Percentiles rank a stretch among this genome's conserved stretches.
Evolutionary conservation across 106 monocot genomes (phyloP).

Genomic region (Vanilla planifolia): DNA sequence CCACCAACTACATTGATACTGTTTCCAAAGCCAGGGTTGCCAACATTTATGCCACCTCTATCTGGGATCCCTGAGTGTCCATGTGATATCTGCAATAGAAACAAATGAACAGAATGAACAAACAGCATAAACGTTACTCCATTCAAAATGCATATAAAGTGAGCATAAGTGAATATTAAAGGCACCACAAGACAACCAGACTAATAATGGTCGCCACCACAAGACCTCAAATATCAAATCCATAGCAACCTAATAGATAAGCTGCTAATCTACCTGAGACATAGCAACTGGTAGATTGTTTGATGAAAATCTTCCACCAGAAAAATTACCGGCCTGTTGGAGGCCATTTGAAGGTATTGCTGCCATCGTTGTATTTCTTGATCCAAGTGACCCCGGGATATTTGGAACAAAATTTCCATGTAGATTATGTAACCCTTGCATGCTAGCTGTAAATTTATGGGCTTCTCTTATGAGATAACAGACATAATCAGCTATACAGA

Average conservation of each 20-base stretch:
- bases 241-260: no score
- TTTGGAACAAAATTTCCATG: constrained; percentile 67
- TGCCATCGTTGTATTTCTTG: constrained; percentile 56
- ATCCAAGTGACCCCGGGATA: constrained; percentile 63
- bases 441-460: constrained; percentile 18
- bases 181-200: not conserved
- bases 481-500: not conserved
- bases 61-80: constrained; percentile 70
- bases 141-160: not conserved
- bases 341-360: constrained; percentile 64
- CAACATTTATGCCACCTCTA: constrained; percentile 53
- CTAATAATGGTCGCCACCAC: no score
- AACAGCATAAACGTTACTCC: no score
- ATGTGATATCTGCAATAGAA: constrained; percentile 53
- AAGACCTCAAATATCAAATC: no score
- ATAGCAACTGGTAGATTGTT: constrained; percentile 68
- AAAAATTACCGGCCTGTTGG: constrained; percentile 71
- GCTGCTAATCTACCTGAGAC: constrained; percentile 51
- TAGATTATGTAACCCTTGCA: constrained; percentile 79
- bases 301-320: constrained; percentile 64
- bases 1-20: constrained; percentile 78
- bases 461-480: no score
- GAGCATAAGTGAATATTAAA: not conserved
- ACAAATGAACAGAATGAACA: constrained; percentile 1
- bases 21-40: constrained; percentile 61